phyloP scores from a whole-genome alignment of 1,284 basidiomycete species.

The Trametes hirsuta region DNA sequence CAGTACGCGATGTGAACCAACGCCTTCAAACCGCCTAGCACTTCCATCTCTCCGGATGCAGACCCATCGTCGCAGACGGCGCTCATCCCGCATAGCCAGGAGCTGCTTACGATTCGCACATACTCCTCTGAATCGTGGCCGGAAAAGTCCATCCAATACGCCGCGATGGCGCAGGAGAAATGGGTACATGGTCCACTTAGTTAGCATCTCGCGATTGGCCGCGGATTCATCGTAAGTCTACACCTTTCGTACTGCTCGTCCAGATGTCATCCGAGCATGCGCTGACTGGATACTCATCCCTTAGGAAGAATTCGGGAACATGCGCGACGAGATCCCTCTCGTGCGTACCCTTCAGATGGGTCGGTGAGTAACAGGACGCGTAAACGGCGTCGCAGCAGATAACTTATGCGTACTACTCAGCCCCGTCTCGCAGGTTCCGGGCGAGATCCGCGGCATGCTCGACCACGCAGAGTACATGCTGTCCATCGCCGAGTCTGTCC shows the following conservation, averaged over 20 bases:
- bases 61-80: conserved; percentile 56
- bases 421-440: conserved; percentile 75
- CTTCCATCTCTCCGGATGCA: conserved; percentile 9
- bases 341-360: conserved; percentile 86
- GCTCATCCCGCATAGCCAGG: conserved; percentile 68
- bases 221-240: conserved; percentile 71
- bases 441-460: conserved; percentile 83
- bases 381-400: background rate
- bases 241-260: background rate
- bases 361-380: conserved; percentile 44
- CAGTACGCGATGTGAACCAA: background rate
- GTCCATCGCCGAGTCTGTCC: conserved; percentile 76
- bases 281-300: background rate
- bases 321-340: conserved; percentile 68
- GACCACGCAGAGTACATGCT: conserved; percentile 86
- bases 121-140: conserved; percentile 65
- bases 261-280: no score
- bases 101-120: conserved; percentile 56
- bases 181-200: conserved; percentile 75
- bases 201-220: conserved; percentile 74
- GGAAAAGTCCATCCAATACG: conserved; percentile 57
- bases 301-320: conserved; percentile 76
- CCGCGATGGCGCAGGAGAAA: conserved; percentile 68
- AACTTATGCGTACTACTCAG: conserved; percentile 41
- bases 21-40: conserved; percentile 9